Conservation (phyloP, 2,329 filamentous ascomycete species). For the Neofusicoccum parvum region DNA sequence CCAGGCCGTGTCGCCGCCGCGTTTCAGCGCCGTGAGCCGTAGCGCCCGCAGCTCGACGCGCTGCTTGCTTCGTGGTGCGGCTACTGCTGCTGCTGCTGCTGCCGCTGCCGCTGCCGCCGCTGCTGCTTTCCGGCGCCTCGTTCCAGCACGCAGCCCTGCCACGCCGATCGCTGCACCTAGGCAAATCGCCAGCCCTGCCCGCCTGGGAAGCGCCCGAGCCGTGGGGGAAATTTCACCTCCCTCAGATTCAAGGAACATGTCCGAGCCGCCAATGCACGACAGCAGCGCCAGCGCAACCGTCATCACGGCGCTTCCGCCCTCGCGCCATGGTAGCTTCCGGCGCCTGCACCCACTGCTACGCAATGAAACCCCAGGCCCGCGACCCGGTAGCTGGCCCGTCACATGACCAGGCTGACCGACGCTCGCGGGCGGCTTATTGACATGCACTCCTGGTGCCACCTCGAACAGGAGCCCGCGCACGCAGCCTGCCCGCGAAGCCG, state of each 20-base stretch:
- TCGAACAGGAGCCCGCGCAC: background rate
- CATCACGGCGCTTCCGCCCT: constrained; percentile 13
- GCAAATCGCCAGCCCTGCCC: background rate
- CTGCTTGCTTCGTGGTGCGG: background rate
- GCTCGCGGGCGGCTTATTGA: background rate
- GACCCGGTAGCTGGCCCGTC: constrained; percentile 9
- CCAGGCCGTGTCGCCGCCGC: background rate
- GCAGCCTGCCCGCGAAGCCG: background rate
- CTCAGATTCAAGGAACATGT: constrained; percentile 9
- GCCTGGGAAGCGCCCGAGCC: background rate
- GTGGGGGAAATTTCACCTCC: background rate
- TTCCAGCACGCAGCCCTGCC: constrained; percentile 4
- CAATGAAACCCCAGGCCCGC: constrained; percentile 7
- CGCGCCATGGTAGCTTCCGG: background rate
- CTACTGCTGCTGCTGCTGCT: background rate
- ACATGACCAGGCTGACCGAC: constrained; percentile 1
- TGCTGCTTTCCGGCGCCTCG: constrained; percentile 4
- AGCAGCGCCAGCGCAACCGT: constrained; percentile 15
- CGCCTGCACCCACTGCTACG: background rate
- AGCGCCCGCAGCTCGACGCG: constrained; percentile 13
- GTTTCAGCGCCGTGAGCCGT: constrained; percentile 13
- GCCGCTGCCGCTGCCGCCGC: background rate
- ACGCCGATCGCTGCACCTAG: background rate
- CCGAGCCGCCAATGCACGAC: constrained; percentile 8
- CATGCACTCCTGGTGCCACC: background rate